These are phyloP conservation scores for Neolentinus lepideus DNA, from an alignment of 1,284 basidiomycete species.

Conservation along the genomic window DNA sequence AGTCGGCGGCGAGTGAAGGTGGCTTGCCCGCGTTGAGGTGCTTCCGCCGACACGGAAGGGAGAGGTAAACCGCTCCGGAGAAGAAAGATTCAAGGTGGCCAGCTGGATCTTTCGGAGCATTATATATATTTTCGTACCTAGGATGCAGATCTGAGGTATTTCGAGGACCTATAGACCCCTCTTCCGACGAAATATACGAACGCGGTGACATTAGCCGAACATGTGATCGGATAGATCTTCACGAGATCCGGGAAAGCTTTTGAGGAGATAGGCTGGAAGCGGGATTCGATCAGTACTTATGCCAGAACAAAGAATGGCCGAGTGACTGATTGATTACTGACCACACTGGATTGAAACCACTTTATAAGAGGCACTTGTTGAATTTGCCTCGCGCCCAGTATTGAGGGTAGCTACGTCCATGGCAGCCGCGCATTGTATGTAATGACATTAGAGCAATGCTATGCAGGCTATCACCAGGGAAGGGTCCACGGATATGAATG, in stretches of 20 bases:
- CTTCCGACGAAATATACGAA: background rate
- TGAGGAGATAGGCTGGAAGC: background rate
- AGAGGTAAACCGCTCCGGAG: background rate
- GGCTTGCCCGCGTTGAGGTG: background rate
- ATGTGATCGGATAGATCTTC: background rate
- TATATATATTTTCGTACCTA: background rate
- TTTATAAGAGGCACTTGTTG: too few relatives aligned
- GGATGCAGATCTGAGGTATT: background rate
- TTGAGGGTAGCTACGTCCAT: too few relatives aligned
- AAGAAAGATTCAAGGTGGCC: background rate
- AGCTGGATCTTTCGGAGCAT: background rate
- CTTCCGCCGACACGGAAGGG: background rate
- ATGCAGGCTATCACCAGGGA: too few relatives aligned
- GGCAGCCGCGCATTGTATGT: too few relatives aligned
- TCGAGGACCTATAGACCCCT: background rate
- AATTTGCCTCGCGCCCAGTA: too few relatives aligned
- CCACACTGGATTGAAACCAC: too few relatives aligned
- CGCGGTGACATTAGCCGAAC: background rate
- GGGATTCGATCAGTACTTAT: background rate
- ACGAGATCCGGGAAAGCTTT: background rate
- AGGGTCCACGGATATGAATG: too few relatives aligned
- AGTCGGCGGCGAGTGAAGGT: background rate
- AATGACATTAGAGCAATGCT: too few relatives aligned
- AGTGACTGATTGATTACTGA: too few relatives aligned
- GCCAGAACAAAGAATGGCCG: too few relatives aligned